Conservation (phyloP, 805 yeast species). For the Vanderwaltozyma tropicalis region DNA sequence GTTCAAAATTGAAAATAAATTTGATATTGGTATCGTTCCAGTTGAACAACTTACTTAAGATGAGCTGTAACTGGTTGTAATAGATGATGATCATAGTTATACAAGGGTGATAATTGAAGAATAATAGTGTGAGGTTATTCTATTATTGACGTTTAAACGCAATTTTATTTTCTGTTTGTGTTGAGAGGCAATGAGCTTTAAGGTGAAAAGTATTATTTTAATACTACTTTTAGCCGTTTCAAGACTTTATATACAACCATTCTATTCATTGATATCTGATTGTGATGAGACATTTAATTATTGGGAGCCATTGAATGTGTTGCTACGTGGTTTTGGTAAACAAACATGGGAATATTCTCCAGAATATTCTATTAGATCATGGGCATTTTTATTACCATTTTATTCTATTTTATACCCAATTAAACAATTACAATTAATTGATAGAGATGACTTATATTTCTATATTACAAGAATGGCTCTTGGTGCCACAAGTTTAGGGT, state of each 20-base stretch:
- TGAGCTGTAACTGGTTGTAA: too few relatives aligned
- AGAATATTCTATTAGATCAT: slow-evolving; percentile 75
- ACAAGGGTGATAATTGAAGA: too few relatives aligned
- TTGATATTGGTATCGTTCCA: too few relatives aligned
- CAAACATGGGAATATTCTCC: slow-evolving; percentile 98
- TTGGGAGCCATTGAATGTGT: slow-evolving; percentile 84
- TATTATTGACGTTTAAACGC: too few relatives aligned
- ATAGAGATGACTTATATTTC: slow-evolving; percentile 25
- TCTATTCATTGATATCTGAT: slow-evolving; percentile 62
- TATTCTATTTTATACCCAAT: slow-evolving; percentile 19
- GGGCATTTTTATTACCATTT: slow-evolving; percentile 55
- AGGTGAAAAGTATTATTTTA: not conserved
- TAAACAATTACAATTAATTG: slow-evolving; percentile 9
- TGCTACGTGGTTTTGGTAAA: slow-evolving; percentile 75
- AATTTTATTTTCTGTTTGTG: not conserved
- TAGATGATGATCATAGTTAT: too few relatives aligned
- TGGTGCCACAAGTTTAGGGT: slow-evolving; percentile 17
- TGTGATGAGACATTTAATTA: slow-evolving; percentile 90
- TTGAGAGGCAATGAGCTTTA: not conserved
- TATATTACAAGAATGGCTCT: slow-evolving; percentile 18
- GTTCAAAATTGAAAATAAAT: too few relatives aligned
- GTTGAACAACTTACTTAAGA: too few relatives aligned
- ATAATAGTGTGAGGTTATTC: too few relatives aligned
- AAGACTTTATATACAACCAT: slow-evolving; percentile 31
- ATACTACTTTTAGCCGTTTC: not conserved